phyloP scores from a whole-genome alignment of 352 stramenopile genomes.

The Phytophthora macrochlamydospora region DNA sequence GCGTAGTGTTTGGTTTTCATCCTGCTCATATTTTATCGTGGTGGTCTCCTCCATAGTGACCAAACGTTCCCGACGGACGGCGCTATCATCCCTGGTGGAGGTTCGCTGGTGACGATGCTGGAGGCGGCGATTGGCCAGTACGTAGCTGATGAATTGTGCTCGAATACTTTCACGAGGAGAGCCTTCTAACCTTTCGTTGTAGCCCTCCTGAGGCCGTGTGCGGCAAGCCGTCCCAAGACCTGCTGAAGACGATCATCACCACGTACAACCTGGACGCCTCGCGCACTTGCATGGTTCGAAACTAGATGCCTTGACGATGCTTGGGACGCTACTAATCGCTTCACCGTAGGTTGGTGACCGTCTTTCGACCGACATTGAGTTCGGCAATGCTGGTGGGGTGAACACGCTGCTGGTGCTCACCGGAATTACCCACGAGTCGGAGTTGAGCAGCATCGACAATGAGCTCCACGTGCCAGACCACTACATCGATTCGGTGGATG shows the following conservation, averaged over 20 bases:
- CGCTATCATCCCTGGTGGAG: conserved; percentile 74
- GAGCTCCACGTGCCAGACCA: conserved; percentile 62
- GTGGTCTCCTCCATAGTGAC: conserved; percentile 44
- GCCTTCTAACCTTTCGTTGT: conserved; percentile 7
- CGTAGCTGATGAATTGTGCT: conserved; percentile 10
- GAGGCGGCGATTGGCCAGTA: conserved; percentile 72
- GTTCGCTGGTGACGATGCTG: conserved; percentile 73
- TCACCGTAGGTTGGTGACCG: conserved; percentile 72
- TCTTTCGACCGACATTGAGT: conserved; percentile 86
- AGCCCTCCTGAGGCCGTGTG: conserved; percentile 76
- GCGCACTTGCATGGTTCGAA: conserved; percentile 81
- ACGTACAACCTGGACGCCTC: conserved; percentile 70
- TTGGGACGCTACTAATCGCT: not conserved
- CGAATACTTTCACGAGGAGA: not conserved
- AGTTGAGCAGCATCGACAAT: conserved; percentile 60
- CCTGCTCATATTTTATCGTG: not conserved
- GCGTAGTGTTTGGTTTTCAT: not conserved
- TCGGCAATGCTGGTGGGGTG: conserved; percentile 70
- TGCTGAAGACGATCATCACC: conserved; percentile 80
- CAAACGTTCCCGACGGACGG: conserved; percentile 77
- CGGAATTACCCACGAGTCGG: conserved; percentile 64
- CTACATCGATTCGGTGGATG: conserved; percentile 74
- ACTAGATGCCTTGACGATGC: not conserved
- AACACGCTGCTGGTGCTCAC: conserved; percentile 80
- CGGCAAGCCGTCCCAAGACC: conserved; percentile 83